Conservation (phyloP, 1,284 basidiomycete species). For the Moesziomyces parantarcticus region DNA sequence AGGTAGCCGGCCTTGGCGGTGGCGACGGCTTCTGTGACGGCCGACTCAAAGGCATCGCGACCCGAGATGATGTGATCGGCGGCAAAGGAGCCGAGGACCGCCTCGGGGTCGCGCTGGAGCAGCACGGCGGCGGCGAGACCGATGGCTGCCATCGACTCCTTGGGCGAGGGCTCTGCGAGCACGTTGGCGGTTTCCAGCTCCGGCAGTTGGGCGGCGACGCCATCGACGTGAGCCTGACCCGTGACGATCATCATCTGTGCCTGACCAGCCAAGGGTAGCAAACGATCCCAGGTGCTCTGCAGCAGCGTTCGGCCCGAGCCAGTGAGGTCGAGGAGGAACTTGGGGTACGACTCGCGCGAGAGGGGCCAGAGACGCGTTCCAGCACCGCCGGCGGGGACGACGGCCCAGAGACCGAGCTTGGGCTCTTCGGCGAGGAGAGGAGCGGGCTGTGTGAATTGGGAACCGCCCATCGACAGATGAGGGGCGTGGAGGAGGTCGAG, state of each 20-base stretch:
- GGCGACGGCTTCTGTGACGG: constrained; percentile 65
- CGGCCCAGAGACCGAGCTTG: constrained; percentile 63
- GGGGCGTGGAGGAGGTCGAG: constrained; percentile 36
- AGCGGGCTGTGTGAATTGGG: constrained; percentile 39
- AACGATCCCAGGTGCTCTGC: constrained; percentile 64
- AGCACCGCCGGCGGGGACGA: constrained; percentile 65
- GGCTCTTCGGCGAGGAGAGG: constrained; percentile 61
- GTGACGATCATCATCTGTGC: constrained; percentile 64
- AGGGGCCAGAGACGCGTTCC: constrained; percentile 67
- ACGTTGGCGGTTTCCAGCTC: constrained; percentile 55
- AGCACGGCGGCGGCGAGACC: constrained; percentile 66
- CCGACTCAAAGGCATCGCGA: constrained; percentile 65
- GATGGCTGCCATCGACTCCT: constrained; percentile 66
- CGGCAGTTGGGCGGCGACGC: constrained; percentile 59
- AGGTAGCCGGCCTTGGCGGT: constrained; percentile 65
- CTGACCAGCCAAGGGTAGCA: constrained; percentile 58
- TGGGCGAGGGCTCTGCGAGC: constrained; percentile 64
- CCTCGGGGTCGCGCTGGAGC: constrained; percentile 60
- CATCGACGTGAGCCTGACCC: constrained; percentile 56
- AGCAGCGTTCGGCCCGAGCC: constrained; percentile 61
- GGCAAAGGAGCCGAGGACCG: constrained; percentile 66
- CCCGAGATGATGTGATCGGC: constrained; percentile 67
- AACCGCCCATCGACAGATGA: constrained; percentile 37
- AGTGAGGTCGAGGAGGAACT: constrained; percentile 65
- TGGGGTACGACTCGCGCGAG: constrained; percentile 62